Percentiles rank a stretch among this genome's conserved stretches.
Evolutionary conservation across 495 filamentous ascomycete genomes (phyloP).

Genomic region (Penicillium alfredii): DNA sequence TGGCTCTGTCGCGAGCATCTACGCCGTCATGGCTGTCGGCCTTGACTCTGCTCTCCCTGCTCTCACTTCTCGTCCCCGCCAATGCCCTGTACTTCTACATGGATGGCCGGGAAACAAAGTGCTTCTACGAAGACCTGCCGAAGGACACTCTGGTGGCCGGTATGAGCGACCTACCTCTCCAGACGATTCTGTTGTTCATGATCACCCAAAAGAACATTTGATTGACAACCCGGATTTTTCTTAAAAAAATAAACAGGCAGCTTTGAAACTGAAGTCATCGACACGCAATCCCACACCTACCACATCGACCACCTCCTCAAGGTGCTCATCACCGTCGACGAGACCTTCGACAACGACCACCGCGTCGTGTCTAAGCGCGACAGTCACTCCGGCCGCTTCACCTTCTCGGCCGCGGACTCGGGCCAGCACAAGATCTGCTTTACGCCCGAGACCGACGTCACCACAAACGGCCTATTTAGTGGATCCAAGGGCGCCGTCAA

Average conservation of each 20-base stretch:
- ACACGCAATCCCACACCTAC: slow-evolving; percentile 57
- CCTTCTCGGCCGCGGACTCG: slow-evolving; percentile 88
- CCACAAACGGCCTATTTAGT: slow-evolving; percentile 62
- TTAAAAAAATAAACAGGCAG: slow-evolving; percentile 49
- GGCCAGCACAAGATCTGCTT: slow-evolving; percentile 96
- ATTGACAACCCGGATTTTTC: too few relatives aligned
- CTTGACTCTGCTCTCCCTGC: slow-evolving; percentile 32
- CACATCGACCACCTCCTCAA: slow-evolving; percentile 62
- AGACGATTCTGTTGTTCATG: too few relatives aligned
- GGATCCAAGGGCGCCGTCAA: slow-evolving; percentile 67
- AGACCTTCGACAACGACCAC: slow-evolving; percentile 98
- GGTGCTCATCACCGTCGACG: slow-evolving; percentile 89
- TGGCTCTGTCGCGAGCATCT: slow-evolving; percentile 31
- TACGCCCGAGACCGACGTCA: slow-evolving; percentile 62
- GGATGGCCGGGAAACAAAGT: slow-evolving; percentile 64
- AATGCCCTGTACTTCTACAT: slow-evolving; percentile 95
- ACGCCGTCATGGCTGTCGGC: slow-evolving; percentile 38
- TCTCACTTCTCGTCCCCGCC: slow-evolving; percentile 51
- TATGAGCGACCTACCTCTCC: too few relatives aligned
- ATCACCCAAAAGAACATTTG: too few relatives aligned
- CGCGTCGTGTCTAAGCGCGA: slow-evolving; percentile 85
- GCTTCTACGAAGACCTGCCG: slow-evolving; percentile 97
- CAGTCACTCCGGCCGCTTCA: slow-evolving; percentile 73
- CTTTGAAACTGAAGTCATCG: slow-evolving; percentile 77
- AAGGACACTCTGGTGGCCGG: slow-evolving; percentile 96